Evolutionary conservation across 179 eudicot species (phyloP).

Genomic region (Spinacia oleracea): DNA sequence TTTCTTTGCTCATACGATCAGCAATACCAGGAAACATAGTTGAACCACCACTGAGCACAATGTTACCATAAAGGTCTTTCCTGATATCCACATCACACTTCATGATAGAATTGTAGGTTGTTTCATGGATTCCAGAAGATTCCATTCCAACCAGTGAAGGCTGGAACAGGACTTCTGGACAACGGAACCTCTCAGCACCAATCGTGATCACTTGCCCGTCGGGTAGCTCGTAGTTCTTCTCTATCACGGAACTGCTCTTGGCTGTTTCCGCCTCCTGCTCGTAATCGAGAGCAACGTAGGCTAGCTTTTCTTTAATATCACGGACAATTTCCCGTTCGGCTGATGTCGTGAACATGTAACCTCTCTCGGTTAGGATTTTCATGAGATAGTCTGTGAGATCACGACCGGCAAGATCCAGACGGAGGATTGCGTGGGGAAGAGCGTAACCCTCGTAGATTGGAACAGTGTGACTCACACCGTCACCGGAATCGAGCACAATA

Average conservation of each 20-base stretch:
- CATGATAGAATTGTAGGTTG: slow-evolving; percentile 37
- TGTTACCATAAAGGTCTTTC: slow-evolving; percentile 37
- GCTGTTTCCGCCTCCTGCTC: slow-evolving; percentile 23
- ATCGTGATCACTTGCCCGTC: slow-evolving; percentile 36
- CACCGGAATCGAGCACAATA: slow-evolving; percentile 38
- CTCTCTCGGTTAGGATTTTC: slow-evolving; percentile 30
- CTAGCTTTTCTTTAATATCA: slow-evolving; percentile 30
- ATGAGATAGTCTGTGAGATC: slow-evolving; percentile 36
- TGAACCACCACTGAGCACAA: slow-evolving; percentile 44
- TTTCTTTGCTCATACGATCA: slow-evolving; percentile 44
- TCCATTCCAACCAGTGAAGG: slow-evolving; percentile 27
- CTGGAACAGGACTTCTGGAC: slow-evolving; percentile 27
- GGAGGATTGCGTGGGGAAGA: slow-evolving; percentile 40
- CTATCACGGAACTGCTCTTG: slow-evolving; percentile 23
- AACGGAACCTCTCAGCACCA: slow-evolving; percentile 26
- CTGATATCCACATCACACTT: slow-evolving; percentile 40
- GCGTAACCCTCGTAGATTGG: slow-evolving; percentile 43
- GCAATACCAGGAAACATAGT: slow-evolving; percentile 44
- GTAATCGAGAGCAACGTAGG: slow-evolving; percentile 26
- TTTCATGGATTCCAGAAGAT: slow-evolving; percentile 24
- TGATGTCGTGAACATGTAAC: slow-evolving; percentile 29
- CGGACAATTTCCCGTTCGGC: slow-evolving; percentile 33
- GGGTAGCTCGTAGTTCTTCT: slow-evolving; percentile 25
- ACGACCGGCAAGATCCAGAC: slow-evolving; percentile 45
- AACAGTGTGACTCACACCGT: slow-evolving; percentile 42